Percentiles rank a stretch among this genome's conserved stretches.
These are phyloP conservation scores for Hericium rajendrae DNA, from an alignment of 768 basidiomycete species.

Conservation along the genomic window DNA sequence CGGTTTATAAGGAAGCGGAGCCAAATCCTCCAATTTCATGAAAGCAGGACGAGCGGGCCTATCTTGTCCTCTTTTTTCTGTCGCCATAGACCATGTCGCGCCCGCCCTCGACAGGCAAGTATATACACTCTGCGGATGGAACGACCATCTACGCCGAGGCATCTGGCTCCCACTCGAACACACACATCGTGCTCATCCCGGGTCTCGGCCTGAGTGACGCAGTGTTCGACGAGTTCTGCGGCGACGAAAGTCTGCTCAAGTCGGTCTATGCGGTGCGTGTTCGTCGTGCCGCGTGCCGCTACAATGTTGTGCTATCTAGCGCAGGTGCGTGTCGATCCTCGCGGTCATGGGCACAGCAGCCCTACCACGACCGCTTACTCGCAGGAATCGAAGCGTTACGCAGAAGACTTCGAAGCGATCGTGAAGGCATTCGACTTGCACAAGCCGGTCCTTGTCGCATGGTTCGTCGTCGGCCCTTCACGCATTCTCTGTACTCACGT, in stretches of 20 bases:
- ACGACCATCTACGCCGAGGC: conserved; percentile 7
- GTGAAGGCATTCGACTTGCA: not conserved
- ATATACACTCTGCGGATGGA: conserved; percentile 2
- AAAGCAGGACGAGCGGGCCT: no score
- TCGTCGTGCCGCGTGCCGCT: not conserved
- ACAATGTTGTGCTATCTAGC: not conserved
- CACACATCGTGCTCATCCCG: conserved; percentile 7
- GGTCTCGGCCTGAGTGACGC: conserved; percentile 1
- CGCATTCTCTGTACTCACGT: not conserved
- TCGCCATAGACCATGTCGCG: no score
- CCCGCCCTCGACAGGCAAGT: not conserved
- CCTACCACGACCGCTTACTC: not conserved
- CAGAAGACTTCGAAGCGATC: not conserved
- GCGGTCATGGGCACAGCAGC: not conserved
- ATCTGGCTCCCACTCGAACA: conserved; percentile 3
- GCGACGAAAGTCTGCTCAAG: not conserved
- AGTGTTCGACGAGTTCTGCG: conserved; percentile 2
- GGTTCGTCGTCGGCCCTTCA: not conserved
- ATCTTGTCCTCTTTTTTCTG: no score
- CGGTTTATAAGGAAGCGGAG: no score
- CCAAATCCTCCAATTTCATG: no score
- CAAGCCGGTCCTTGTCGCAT: not conserved
- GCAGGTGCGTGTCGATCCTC: not conserved
- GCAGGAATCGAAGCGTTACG: not conserved
- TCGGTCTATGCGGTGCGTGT: not conserved